These are phyloP conservation scores for Backusella tuberculispora DNA, from an alignment of 192 early-diverging fungal genomes.

Conservation along the genomic window DNA sequence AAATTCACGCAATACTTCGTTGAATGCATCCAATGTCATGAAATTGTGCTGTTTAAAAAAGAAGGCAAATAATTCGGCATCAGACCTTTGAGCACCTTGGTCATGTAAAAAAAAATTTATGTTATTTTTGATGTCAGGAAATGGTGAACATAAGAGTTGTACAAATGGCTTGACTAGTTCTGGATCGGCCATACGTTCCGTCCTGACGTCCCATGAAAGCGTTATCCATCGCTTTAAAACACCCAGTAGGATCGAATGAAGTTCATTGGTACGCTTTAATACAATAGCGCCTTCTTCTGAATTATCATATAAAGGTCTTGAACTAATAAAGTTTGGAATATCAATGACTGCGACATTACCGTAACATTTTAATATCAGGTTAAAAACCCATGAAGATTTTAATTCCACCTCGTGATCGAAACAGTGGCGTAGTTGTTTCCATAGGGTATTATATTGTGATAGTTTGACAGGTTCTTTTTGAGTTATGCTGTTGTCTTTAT, in stretches of 20 bases:
- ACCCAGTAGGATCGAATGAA: not conserved
- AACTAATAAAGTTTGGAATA: conserved; percentile 16
- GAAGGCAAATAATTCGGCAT: not conserved
- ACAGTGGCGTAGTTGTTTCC: conserved; percentile 14
- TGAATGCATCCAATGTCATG: conserved; percentile 8
- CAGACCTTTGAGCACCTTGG: not conserved
- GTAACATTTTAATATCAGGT: conserved; percentile 22
- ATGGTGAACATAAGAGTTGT: conserved; percentile 4
- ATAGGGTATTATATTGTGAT: not conserved
- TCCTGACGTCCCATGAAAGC: not conserved
- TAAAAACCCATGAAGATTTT: not conserved
- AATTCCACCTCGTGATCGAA: not conserved
- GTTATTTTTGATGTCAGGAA: not conserved
- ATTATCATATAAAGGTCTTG: not conserved
- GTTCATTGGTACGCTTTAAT: not conserved
- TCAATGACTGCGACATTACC: conserved; percentile 20
- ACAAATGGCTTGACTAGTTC: conserved; percentile 8
- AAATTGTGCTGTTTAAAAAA: not conserved
- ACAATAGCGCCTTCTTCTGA: not conserved
- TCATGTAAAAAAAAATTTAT: not conserved
- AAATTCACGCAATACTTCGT: not conserved
- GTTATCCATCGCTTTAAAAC: not conserved
- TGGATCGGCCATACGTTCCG: conserved; percentile 1
- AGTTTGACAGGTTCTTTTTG: not conserved
- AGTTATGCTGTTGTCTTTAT: not conserved